Conservation (phyloP, 2,329 filamentous ascomycete species). For the Thelonectria discophora region DNA sequence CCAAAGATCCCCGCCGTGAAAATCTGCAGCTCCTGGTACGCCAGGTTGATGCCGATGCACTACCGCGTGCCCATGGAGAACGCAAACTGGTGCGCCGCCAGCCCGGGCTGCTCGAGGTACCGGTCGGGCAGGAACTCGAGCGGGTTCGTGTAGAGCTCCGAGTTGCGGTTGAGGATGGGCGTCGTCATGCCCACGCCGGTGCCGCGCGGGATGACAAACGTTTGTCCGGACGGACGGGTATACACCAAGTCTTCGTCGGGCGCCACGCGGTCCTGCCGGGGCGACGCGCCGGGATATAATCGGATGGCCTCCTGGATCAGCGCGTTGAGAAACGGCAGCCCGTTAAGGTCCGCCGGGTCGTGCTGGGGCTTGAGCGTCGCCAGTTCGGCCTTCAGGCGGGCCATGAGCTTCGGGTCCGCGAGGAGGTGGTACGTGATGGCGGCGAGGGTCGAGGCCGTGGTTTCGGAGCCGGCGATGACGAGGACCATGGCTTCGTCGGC, state of each 20-base stretch:
- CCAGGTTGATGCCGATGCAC: slow-evolving; percentile 35
- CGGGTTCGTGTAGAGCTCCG: slow-evolving; percentile 35
- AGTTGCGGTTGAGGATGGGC: slow-evolving; percentile 38
- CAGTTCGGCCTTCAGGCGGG: slow-evolving; percentile 48
- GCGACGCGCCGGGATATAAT: slow-evolving; percentile 50
- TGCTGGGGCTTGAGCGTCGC: slow-evolving; percentile 20
- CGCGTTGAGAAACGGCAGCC: slow-evolving; percentile 50
- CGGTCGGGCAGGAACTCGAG: slow-evolving; percentile 39
- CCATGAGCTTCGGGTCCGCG: slow-evolving; percentile 41
- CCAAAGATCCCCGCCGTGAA: slow-evolving; percentile 33
- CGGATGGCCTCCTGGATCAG: slow-evolving; percentile 51
- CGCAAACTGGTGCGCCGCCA: slow-evolving; percentile 20
- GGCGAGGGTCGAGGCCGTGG: slow-evolving; percentile 46
- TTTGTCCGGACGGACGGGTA: slow-evolving; percentile 28
- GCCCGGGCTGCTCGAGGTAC: slow-evolving; percentile 28
- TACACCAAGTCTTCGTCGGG: slow-evolving; percentile 45
- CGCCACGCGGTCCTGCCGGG: slow-evolving; percentile 42
- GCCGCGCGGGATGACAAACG: slow-evolving; percentile 44
- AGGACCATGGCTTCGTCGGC: slow-evolving; percentile 46
- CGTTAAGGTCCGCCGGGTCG: slow-evolving; percentile 41
- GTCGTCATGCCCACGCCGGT: slow-evolving; percentile 51
- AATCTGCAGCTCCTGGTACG: slow-evolving; percentile 33
- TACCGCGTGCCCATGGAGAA: slow-evolving; percentile 32
- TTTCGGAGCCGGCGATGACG: slow-evolving; percentile 50
- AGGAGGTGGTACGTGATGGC: slow-evolving; percentile 50